Evolutionary conservation across 1,284 basidiomycete species (phyloP), one percentile per base, ranked within the genome.

Genomic region (Caloboletus firmus): DNA sequence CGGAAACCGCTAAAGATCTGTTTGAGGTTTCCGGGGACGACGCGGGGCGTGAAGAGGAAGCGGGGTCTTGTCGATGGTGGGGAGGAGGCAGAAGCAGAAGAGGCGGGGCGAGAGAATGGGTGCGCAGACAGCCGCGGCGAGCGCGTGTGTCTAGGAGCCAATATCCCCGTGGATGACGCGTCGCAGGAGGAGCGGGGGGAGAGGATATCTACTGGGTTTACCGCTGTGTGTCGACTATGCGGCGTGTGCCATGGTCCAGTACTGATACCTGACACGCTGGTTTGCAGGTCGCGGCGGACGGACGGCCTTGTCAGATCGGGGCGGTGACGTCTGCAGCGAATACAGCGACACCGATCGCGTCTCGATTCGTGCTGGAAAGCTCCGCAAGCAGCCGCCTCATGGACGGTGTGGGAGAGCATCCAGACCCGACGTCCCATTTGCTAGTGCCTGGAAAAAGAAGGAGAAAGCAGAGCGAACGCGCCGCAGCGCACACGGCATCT

Each of bases 31-130:
- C 54, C 63, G 6, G 54, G 32, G 11, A 13, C 24, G 4, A 22
- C 47, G 45, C 52, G 36, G 7, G 30, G 46, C 2, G 10, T 45
- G 54, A 70, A 67, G 46, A 48, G 68, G 51, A 69, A 66, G 30
- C 41, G 56, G 22, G 28, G 31, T 42, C 28, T n/a, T 31, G 32
- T 28, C 3, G 49, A 46, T 9, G 39, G 20, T 17, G 52, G 32
- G 13, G 28, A 13, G 5, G 34, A 20, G 20, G 54, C 35, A n/a
- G 24, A 6, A 4, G 22, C 26, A 11, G 43, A 36, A 17, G 35
- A 12, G 5, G 28, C 6, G 10, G 28, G 11, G 20, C 28, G 9
- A 26, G 51, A 28, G 18, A 12, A 15, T 6, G 39, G 9, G 34
- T 8, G 40, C 6, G 26, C 12, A 10, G 40, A 40, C 2, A 26